phyloP scores from a whole-genome alignment of 2,329 filamentous ascomycete species.

The Didymella pinodella region DNA sequence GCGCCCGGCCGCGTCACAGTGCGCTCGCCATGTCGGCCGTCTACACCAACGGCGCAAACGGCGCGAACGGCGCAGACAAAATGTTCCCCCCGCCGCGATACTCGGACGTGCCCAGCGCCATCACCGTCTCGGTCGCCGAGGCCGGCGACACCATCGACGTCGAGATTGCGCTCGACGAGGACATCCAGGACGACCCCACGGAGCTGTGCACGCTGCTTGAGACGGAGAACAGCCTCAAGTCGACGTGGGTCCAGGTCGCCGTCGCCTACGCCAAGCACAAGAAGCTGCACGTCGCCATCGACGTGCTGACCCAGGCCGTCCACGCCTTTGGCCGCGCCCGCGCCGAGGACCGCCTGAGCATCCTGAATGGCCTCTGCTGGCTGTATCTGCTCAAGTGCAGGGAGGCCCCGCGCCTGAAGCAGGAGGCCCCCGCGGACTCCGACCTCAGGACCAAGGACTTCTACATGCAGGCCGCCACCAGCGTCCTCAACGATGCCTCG shows the following conservation, averaged over 20 bases:
- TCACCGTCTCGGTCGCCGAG: conserved; percentile 70
- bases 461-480: conserved; percentile 89
- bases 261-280: conserved; percentile 95
- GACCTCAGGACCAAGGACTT: conserved; percentile 91
- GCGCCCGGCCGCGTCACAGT: conserved; percentile 25
- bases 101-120: conserved; percentile 67
- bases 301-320: conserved; percentile 75
- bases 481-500: conserved; percentile 92
- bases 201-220: conserved; percentile 95
- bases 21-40: conserved; percentile 59
- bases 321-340: conserved; percentile 73
- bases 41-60: conserved; percentile 58
- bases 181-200: conserved; percentile 86
- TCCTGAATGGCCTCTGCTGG: conserved; percentile 88
- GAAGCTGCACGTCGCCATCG: conserved; percentile 84
- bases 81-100: conserved; percentile 59
- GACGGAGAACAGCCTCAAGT: conserved; percentile 88
- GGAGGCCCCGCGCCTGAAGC: conserved; percentile 73
- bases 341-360: conserved; percentile 82
- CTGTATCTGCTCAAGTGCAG: conserved; percentile 89
- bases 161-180: conserved; percentile 88
- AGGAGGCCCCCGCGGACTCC: conserved; percentile 53
- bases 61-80: conserved; percentile 56
- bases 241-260: conserved; percentile 98
- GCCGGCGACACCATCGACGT: conserved; percentile 75